These are phyloP conservation scores for Botryotinia globosa DNA, from an alignment of 2,329 filamentous ascomycete genomes.

Conservation along the genomic window DNA sequence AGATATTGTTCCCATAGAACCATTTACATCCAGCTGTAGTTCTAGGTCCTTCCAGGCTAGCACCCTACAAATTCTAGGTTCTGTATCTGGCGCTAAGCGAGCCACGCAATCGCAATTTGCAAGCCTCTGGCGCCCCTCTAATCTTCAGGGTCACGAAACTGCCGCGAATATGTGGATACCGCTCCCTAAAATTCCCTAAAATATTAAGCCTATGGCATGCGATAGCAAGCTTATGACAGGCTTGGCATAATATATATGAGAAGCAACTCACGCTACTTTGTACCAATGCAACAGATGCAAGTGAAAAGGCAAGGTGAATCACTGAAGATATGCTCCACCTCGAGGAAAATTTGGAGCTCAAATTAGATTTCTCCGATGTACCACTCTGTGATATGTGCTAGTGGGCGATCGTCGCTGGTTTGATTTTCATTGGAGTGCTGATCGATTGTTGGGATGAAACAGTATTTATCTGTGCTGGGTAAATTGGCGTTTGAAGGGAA, in stretches of 20 bases:
- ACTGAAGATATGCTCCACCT: background rate
- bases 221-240: too few species aligned
- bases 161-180: background rate
- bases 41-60: background rate
- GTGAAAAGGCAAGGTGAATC: background rate
- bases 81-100: background rate
- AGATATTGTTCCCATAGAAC: background rate
- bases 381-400: background rate
- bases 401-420: background rate
- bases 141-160: slow-evolving; percentile 7
- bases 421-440: background rate
- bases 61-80: background rate
- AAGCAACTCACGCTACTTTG: background rate
- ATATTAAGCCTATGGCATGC: background rate
- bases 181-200: background rate
- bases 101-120: background rate
- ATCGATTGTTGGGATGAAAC: background rate
- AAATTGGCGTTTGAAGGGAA: background rate
- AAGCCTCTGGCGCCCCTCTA: background rate
- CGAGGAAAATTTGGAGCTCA: background rate
- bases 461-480: background rate
- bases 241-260: background rate
- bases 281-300: background rate
- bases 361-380: background rate
- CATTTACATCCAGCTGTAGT: background rate